phyloP scores from a whole-genome alignment of 257 asterid genomes.

The Solanum neorickii region DNA sequence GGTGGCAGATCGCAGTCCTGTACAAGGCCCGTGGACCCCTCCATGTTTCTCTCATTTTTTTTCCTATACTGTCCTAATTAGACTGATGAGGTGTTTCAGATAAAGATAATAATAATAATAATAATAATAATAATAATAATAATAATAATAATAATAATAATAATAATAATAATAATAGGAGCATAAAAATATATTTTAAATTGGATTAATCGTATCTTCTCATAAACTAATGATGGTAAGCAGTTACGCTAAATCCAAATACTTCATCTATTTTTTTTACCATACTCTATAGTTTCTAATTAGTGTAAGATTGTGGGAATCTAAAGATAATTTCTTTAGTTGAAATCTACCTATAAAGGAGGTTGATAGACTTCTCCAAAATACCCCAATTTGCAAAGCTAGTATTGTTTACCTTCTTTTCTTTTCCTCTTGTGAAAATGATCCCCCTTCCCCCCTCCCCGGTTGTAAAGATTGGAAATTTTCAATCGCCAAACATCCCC shows the following conservation, averaged over 20 bases:
- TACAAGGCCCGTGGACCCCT: background rate
- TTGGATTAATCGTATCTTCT: background rate
- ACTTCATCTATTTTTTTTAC: background rate
- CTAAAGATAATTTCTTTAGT: background rate
- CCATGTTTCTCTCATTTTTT: background rate
- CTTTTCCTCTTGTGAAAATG: background rate
- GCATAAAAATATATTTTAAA: no score
- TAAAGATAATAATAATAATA: no score
- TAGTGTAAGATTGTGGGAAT: background rate
- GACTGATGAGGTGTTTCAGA: background rate
- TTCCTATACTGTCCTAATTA: no score
- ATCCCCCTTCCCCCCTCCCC: background rate
- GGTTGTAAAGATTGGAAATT: background rate
- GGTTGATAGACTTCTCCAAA: background rate
- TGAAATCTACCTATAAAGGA: background rate
- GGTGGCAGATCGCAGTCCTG: background rate
- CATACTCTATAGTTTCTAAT: background rate
- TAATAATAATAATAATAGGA: background rate
- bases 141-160: no score
- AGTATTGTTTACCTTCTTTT: background rate
- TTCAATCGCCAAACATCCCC: background rate
- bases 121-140: no score
- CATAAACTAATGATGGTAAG: background rate
- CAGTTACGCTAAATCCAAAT: background rate
- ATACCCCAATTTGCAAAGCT: background rate